Evolutionary conservation across 148 eudicot species (phyloP), one percentile per base, ranked within the genome.

Genomic region (Dysphania ambrosioides): DNA sequence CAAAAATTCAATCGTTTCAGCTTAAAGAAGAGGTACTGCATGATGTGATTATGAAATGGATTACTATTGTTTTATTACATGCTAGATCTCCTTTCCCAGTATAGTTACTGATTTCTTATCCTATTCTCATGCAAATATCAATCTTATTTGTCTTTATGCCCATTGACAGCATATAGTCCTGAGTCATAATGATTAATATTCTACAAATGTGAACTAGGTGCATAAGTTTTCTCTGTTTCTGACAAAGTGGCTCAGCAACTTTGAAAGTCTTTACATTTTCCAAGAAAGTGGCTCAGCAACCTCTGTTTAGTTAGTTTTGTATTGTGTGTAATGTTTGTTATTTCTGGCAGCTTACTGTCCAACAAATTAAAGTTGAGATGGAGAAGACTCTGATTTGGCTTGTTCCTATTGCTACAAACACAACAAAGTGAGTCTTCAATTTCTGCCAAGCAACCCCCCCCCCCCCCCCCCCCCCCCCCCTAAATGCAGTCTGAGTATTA

Each of bases 311-410:
- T 75, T 66, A 0, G 6, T 30, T 53, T 30, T 69, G 34, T 56
- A 29, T 58, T 57, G 38, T 71, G 2, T 44, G 26, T 64, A 41
- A 72, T 47, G 8, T n/a, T 16, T 19, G 5, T 57, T 42, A 53
- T 77, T 29, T 72, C 31, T 68, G 59, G 81, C 93, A 95, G 98
- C 86, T 90, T 71, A 88, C 89, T 32, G 80, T 88, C 65, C 85
- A 88, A 23, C 92, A 89, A 74, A 95, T 95, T 75, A 95, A 95
- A 92, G 92, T 85, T 55, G 97, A 92, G 81, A 95, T 95, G 97
- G 98, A 95, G 90, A 92, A 90, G 80, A 90, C 97, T n/a, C 74
- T 92, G 86, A 88, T 86, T 27, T 95, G 98, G 98, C 92, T 95
- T 74, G 92, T 92, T 83, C 98, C 98, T 19, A 86, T 95, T 68